Evolutionary conservation across 495 filamentous ascomycete genomes (phyloP).

Genomic region (Neurospora pannonica): DNA sequence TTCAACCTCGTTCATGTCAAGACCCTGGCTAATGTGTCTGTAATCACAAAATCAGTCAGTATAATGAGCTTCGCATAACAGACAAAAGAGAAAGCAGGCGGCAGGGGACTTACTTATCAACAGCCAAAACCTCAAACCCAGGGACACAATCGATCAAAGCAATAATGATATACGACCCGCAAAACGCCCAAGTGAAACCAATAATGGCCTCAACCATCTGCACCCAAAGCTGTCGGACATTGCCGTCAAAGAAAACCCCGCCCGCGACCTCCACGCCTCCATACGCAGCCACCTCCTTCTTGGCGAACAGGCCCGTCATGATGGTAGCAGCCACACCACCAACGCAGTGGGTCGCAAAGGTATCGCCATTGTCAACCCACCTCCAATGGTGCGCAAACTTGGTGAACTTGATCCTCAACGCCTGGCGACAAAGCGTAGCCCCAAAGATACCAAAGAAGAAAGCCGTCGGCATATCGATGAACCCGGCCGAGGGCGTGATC

Average conservation of each 20-base stretch:
- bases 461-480: constrained; percentile 76
- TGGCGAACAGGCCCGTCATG: constrained; percentile 67
- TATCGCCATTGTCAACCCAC: constrained; percentile 67
- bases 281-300: constrained; percentile 19
- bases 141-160: constrained; percentile 21
- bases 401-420: constrained; percentile 79
- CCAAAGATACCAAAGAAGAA: constrained; percentile 74
- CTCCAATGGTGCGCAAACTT: constrained; percentile 29
- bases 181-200: constrained; percentile 19
- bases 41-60: constrained; percentile 4
- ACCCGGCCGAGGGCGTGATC: constrained; percentile 73
- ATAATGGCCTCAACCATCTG: constrained; percentile 19
- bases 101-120: constrained; percentile 15
- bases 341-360: constrained; percentile 70
- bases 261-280: constrained; percentile 17
- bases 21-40: constrained; percentile 18
- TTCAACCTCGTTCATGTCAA: constrained; percentile 20
- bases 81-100: neutral
- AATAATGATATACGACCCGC: constrained; percentile 16
- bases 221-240: constrained; percentile 15
- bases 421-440: constrained; percentile 82
- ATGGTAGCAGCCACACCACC: constrained; percentile 71
- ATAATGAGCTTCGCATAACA: neutral
- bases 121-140: constrained; percentile 18
- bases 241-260: constrained; percentile 17